Conservation (phyloP, 225 moss, liverwort and hornwort species). For the Antitrichia curtipendula region DNA sequence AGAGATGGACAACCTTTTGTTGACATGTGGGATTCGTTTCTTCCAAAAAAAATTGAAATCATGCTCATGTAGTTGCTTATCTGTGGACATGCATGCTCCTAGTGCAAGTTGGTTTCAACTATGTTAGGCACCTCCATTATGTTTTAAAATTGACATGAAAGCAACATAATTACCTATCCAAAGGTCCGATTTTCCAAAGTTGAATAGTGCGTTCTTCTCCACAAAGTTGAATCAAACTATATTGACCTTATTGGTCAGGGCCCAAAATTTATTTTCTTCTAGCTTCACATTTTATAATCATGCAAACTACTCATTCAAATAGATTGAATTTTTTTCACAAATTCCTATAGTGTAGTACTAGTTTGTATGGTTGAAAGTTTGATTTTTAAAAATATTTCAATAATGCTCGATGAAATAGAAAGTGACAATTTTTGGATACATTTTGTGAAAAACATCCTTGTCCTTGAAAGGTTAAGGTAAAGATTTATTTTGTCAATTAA, state of each 20-base stretch:
- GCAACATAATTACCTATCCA: not conserved
- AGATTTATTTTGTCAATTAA: not conserved
- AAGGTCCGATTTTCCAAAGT: rapidly evolving
- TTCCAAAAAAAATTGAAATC: not conserved
- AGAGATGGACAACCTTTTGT: rapidly evolving
- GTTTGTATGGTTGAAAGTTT: not conserved
- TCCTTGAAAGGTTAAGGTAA: not conserved
- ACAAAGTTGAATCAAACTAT: not conserved
- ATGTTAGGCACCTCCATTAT: not conserved
- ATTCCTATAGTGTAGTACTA: not conserved
- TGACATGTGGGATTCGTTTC: not conserved
- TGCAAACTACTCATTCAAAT: not conserved
- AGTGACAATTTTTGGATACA: not conserved
- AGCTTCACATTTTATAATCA: not conserved
- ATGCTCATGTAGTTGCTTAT: not conserved
- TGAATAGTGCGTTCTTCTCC: rapidly evolving
- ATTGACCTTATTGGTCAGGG: not conserved
- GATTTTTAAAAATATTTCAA: not conserved
- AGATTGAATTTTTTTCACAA: not conserved
- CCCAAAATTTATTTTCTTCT: not conserved
- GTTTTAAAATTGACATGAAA: not conserved
- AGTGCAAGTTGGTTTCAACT: not conserved
- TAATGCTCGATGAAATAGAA: too few relatives aligned
- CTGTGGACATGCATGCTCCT: not conserved
- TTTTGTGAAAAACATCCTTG: not conserved